These are phyloP conservation scores for Dactylellina cionopaga DNA, from an alignment of 2,329 filamentous ascomycete genomes.

Conservation along the genomic window DNA sequence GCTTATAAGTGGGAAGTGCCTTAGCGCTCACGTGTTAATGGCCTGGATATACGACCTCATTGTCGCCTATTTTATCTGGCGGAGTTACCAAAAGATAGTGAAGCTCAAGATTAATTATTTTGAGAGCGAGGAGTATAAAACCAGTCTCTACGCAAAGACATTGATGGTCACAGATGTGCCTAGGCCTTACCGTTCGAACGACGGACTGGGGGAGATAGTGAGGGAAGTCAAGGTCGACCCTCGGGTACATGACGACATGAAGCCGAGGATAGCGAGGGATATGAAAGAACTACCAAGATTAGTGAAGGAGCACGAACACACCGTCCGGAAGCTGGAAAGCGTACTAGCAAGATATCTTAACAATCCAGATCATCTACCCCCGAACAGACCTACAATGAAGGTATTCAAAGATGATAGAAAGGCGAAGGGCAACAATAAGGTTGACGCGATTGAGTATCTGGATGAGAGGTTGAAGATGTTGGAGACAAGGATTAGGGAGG, in stretches of 20 bases:
- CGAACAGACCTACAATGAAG: conserved; percentile 78
- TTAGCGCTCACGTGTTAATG: conserved; percentile 71
- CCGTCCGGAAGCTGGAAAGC: conserved; percentile 82
- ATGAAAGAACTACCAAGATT: conserved; percentile 88
- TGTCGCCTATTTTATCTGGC: conserved; percentile 84
- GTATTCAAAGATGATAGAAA: conserved; percentile 82
- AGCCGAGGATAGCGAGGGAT: conserved; percentile 80
- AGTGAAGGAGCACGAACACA: conserved; percentile 82
- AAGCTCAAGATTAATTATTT: conserved; percentile 80
- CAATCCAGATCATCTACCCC: conserved; percentile 81
- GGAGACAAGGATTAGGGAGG: conserved; percentile 84
- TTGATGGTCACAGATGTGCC: conserved; percentile 83
- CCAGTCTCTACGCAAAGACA: conserved; percentile 78
- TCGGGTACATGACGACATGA: conserved; percentile 51
- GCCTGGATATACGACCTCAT: conserved; percentile 77
- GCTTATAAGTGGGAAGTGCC: conserved; percentile 65
- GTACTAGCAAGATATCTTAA: conserved; percentile 90
- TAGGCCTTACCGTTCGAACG: conserved; percentile 78
- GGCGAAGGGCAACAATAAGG: conserved; percentile 75
- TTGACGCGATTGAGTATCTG: conserved; percentile 94
- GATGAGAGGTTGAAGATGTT: conserved; percentile 84
- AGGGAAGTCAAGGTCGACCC: conserved; percentile 59
- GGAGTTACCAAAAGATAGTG: conserved; percentile 81
- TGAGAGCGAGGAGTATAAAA: conserved; percentile 85
- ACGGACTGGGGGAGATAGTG: conserved; percentile 85